phyloP scores from a whole-genome alignment of 768 basidiomycete species.

The Psilocybe azurescens region DNA sequence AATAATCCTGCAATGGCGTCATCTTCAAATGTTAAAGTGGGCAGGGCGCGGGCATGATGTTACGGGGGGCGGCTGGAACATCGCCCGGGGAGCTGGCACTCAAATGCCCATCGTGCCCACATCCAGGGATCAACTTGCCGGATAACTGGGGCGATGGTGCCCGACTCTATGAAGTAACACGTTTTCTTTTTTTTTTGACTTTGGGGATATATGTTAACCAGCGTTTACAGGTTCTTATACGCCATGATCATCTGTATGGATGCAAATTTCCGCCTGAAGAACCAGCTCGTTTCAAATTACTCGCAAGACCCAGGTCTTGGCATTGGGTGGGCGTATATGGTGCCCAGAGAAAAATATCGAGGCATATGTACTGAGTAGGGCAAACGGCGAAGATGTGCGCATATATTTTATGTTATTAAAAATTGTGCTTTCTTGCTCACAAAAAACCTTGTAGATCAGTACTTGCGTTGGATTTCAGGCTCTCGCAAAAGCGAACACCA shows the following conservation, averaged over 20 bases:
- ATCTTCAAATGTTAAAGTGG: constrained; percentile 32
- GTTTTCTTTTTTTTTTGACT: background rate
- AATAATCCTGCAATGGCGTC: constrained; percentile 22
- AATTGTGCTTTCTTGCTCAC: background rate
- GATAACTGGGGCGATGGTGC: constrained; percentile 22
- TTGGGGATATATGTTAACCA: no score
- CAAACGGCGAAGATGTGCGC: background rate
- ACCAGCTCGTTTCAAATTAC: constrained; percentile 9
- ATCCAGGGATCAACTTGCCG: constrained; percentile 31
- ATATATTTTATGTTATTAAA: background rate
- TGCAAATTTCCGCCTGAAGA: constrained; percentile 6
- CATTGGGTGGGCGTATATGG: constrained; percentile 13
- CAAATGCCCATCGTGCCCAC: constrained; percentile 32
- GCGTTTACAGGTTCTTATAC: background rate
- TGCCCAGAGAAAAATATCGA: constrained; percentile 4
- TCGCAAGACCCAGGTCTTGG: constrained; percentile 12
- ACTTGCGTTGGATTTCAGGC: constrained; percentile 14
- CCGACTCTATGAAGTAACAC: background rate
- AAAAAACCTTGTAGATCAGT: constrained; percentile 6
- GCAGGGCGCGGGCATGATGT: constrained; percentile 27
- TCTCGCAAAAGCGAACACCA: background rate
- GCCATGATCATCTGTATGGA: background rate
- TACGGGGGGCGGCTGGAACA: constrained; percentile 26
- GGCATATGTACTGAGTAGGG: constrained; percentile 3
- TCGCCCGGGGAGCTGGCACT: constrained; percentile 27